Conservation (phyloP, 2,329 filamentous ascomycete genomes). For the Aspergillus quadricinctus region DNA sequence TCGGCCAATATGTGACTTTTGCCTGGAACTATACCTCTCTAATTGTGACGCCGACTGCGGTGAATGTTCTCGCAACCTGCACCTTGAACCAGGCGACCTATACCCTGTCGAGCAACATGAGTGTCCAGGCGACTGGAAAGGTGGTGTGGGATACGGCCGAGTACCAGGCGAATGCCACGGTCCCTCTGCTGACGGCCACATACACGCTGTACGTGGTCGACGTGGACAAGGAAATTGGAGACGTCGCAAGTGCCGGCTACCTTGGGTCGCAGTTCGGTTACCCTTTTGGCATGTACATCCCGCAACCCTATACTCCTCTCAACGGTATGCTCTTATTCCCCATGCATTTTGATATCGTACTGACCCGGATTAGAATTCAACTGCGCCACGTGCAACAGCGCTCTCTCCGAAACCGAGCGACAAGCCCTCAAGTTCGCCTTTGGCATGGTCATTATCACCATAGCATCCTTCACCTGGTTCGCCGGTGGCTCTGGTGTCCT, state of each 20-base stretch:
- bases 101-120: constrained; percentile 58
- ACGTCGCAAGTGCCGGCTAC: constrained; percentile 52
- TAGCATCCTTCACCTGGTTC: constrained; percentile 55
- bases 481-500: constrained; percentile 39
- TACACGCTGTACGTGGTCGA: constrained; percentile 64
- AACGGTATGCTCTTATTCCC: constrained; percentile 37
- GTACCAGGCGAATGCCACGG: constrained; percentile 47
- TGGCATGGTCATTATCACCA: constrained; percentile 52
- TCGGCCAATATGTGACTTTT: constrained; percentile 60
- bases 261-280: constrained; percentile 50
- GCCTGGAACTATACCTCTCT: constrained; percentile 67
- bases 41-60: constrained; percentile 52
- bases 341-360: constrained; percentile 6
- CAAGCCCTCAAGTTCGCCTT: constrained; percentile 54
- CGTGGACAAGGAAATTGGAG: constrained; percentile 48
- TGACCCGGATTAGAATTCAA: constrained; percentile 42
- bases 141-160: constrained; percentile 59
- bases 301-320: constrained; percentile 49
- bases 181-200: constrained; percentile 54
- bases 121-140: constrained; percentile 47
- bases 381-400: constrained; percentile 56
- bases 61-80: constrained; percentile 62
- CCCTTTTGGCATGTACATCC: constrained; percentile 60
- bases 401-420: constrained; percentile 50
- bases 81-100: constrained; percentile 56